Base-by-base conservation (phyloP, 495 filamentous ascomycete species). In the Hypoxylon trugodes region DNA sequence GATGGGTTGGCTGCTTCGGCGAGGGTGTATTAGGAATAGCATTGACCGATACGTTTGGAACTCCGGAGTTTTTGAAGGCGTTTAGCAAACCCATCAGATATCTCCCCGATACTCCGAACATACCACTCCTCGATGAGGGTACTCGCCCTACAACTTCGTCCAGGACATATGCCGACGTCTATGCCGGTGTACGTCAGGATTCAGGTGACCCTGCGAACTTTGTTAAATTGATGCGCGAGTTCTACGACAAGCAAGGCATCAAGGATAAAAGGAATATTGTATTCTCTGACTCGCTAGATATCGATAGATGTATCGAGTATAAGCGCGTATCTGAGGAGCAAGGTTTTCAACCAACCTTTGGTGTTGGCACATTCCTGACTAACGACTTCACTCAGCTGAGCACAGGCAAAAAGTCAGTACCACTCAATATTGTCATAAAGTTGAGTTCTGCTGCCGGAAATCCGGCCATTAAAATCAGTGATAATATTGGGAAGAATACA, bases 371-470 rank as follows among this genome's bases (percentile, higher is more conserved):
- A 0, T 98, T 91, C 75, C 86, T 98, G 49, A 98, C 94, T 7
- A 97, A 98, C 73, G 95, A 98, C 73, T 98, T 92, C 74, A 74
- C 70, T 6, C 84, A 90, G 61, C 74, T 79, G 33, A 84, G 81
- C 13, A 86, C 84, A 4, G 85, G 86, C 19, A 84, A 87, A 69
- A 98, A 97, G 74, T 97, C 93, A 4, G 84, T 85, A n/a, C 95
- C 95, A 0, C 82, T 98, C 13, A 98, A 98, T 65, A 98, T 98
- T 62, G 95, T 98, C 62, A 96, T 98, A 78, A 98, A 98, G 77
- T 82, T 98, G 41, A 87, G 89, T 49, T 90, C 90, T 9, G 95
- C 93, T 0, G 85, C 79, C 16, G 93, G 93, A 6, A 83, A 86
- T n/a, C 86, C 89, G 0, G 92, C 93, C 0, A 84, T 98, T 66